Conservation (phyloP, 192 early-diverging fungal species). For the Nowakowskiella sp. region DNA sequence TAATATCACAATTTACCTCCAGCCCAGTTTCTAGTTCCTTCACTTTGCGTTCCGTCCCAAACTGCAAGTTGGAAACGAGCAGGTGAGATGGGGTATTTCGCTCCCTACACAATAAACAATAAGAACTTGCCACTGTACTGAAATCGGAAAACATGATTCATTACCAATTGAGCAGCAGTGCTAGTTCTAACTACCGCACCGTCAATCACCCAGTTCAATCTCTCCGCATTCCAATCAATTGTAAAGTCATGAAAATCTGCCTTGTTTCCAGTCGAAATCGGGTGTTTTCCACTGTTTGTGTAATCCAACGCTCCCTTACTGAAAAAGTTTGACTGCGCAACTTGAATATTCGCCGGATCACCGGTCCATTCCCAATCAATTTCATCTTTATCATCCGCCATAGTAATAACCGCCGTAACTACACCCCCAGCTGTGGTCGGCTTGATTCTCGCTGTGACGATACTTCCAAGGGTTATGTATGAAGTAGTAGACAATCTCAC, state of each 20-base stretch:
- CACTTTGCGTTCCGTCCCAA: conserved; percentile 21
- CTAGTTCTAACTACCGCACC: not conserved
- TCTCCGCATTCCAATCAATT: conserved; percentile 28
- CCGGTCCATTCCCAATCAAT: conserved; percentile 41
- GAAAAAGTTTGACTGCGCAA: conserved; percentile 31
- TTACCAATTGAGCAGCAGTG: no score
- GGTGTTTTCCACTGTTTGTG: conserved; percentile 5
- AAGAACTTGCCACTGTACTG: conserved; percentile 9
- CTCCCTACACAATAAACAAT: no score
- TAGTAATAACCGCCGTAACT: conserved; percentile 35
- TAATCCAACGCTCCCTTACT: conserved; percentile 17
- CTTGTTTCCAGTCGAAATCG: not conserved
- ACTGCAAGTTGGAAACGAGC: conserved; percentile 30
- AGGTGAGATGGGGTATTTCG: conserved; percentile 26
- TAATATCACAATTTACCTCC: no score
- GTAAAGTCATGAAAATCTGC: conserved; percentile 8
- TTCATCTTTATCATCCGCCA: conserved; percentile 31
- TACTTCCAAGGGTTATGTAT: conserved; percentile 25
- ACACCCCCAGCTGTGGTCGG: conserved; percentile 8
- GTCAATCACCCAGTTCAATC: conserved; percentile 7
- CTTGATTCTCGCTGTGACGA: conserved; percentile 14
- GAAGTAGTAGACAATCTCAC: conserved; percentile 16
- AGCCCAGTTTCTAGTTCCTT: conserved; percentile 24
- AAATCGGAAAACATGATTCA: no score
- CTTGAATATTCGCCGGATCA: not conserved